Evolutionary conservation across 768 basidiomycete genomes (phyloP).

Genomic region (Hypholoma fasciculare): DNA sequence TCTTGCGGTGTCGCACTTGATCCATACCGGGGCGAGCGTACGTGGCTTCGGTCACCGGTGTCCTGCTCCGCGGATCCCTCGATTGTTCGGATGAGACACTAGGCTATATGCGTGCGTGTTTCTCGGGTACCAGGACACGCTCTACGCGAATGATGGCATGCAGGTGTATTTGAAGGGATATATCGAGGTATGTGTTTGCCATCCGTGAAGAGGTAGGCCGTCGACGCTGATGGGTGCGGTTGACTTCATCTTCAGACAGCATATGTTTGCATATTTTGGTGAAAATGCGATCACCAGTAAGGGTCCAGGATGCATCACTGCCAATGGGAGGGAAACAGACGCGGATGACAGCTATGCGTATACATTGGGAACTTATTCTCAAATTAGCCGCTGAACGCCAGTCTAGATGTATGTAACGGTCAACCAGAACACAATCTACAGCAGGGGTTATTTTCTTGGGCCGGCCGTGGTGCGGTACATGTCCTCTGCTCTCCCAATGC

Average conservation of each 20-base stretch:
- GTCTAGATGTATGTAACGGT: constrained; percentile 36
- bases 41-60: too few relatives aligned
- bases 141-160: constrained; percentile 43
- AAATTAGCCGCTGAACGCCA: background rate
- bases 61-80: too few relatives aligned
- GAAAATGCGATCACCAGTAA: too few relatives aligned
- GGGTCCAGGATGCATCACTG: constrained; percentile 44
- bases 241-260: constrained; percentile 47
- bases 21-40: too few relatives aligned
- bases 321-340: constrained; percentile 41
- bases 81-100: too few relatives aligned
- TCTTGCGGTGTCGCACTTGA: too few relatives aligned
- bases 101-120: constrained; percentile 42
- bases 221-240: too few relatives aligned
- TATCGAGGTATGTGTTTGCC: too few relatives aligned
- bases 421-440: constrained; percentile 36
- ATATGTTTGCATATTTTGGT: constrained; percentile 43
- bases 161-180: constrained; percentile 47
- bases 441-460: constrained; percentile 38
- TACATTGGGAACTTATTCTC: background rate
- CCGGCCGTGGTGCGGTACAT: constrained; percentile 43
- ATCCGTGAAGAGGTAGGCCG: too few relatives aligned
- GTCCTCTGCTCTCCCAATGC: too few relatives aligned
- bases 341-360: constrained; percentile 42
- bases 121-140: constrained; percentile 46